Conservation (phyloP, 2,329 filamentous ascomycete species). For the Aspergillus spinulosporus region DNA sequence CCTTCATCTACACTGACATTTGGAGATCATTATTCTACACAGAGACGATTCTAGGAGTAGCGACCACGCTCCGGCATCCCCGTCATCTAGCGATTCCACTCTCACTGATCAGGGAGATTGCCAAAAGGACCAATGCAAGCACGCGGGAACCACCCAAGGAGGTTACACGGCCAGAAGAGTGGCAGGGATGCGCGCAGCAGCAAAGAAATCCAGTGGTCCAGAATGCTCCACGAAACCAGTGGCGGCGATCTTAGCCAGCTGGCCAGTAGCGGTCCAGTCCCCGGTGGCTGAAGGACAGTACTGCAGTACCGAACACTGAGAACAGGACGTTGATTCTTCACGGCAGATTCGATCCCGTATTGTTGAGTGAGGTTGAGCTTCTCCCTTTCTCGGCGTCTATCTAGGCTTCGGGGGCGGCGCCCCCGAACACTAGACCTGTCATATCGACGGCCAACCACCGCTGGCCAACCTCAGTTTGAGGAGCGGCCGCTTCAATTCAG, state of each 20-base stretch:
- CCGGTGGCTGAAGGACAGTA: background rate
- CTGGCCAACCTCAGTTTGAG: background rate
- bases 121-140: constrained; percentile 21
- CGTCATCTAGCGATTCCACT: background rate
- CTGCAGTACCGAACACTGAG: background rate
- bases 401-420: background rate
- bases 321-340: background rate
- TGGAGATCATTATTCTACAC: background rate
- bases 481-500: background rate
- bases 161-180: constrained; percentile 23
- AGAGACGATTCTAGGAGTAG: background rate
- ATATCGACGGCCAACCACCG: background rate
- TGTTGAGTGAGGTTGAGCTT: too few species aligned
- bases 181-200: constrained; percentile 25
- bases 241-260: constrained; percentile 18
- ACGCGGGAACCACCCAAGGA: constrained; percentile 22
- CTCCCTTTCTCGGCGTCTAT: background rate
- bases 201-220: constrained; percentile 25
- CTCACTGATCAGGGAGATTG: background rate
- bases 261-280: background rate
- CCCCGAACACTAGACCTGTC: constrained; percentile 1
- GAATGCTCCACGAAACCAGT: constrained; percentile 26
- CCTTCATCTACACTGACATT: background rate
- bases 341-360: background rate
- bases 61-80: background rate